A percentile compares a stretch with the other conserved stretches of the same genome.
Evolutionary conservation across 108 stramenopile genomes (phyloP).

Genomic region (Thalassiosira profunda): DNA sequence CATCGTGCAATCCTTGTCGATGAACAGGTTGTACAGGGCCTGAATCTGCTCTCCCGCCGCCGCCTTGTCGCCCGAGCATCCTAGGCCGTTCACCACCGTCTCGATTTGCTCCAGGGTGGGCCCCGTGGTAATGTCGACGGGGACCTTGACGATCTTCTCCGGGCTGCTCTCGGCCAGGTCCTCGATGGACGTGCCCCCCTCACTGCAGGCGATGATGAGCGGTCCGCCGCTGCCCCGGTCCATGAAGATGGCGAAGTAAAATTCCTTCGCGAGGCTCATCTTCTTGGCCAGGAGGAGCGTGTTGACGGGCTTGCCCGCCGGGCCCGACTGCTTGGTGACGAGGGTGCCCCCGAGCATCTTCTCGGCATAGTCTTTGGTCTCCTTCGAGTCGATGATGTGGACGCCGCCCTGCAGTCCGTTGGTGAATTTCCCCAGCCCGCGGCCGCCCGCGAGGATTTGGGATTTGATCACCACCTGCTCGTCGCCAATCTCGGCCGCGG

Average conservation of each 20-base stretch:
- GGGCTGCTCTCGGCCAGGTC: slow-evolving; percentile 81
- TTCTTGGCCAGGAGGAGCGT: slow-evolving; percentile 78
- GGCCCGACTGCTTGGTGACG: slow-evolving; percentile 79
- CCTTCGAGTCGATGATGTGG: slow-evolving; percentile 59
- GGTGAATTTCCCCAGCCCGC: slow-evolving; percentile 65
- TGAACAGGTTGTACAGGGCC: slow-evolving; percentile 86
- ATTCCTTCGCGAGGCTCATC: slow-evolving; percentile 80
- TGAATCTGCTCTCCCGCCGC: slow-evolving; percentile 53
- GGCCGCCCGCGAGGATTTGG: slow-evolving; percentile 78
- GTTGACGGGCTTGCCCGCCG: slow-evolving; percentile 82
- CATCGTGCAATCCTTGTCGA: slow-evolving; percentile 82
- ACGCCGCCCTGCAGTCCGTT: slow-evolving; percentile 81
- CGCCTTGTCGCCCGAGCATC: slow-evolving; percentile 55
- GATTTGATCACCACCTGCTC: slow-evolving; percentile 72
- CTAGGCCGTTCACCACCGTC: slow-evolving; percentile 61
- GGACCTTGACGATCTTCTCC: slow-evolving; percentile 76
- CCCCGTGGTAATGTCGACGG: slow-evolving; percentile 85
- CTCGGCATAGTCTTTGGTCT: slow-evolving; percentile 48
- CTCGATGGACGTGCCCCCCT: slow-evolving; percentile 89
- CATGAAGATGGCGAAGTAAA: slow-evolving; percentile 90
- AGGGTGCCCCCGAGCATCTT: slow-evolving; percentile 71
- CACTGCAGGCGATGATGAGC: slow-evolving; percentile 73
- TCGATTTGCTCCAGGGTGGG: slow-evolving; percentile 67
- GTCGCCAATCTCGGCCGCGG: slow-evolving; percentile 35
- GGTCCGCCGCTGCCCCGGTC: slow-evolving; percentile 87